phyloP scores from a whole-genome alignment of 805 yeast species.

The Candida coquimbonensis region DNA sequence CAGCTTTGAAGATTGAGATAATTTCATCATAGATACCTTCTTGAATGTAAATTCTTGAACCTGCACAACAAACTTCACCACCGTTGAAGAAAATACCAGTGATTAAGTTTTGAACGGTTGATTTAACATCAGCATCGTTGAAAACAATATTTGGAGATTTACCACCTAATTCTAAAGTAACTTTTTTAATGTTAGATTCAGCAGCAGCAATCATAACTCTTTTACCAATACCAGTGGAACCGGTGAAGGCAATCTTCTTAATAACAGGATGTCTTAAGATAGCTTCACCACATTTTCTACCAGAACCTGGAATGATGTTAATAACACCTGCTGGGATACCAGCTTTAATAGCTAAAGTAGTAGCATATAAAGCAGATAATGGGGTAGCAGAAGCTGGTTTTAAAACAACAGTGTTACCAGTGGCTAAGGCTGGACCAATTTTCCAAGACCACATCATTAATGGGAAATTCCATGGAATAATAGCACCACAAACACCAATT shows the following conservation, averaged over 20 bases:
- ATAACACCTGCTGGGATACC: slow-evolving; percentile 74
- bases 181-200: slow-evolving; percentile 67
- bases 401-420: slow-evolving; percentile 67
- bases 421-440: slow-evolving; percentile 69
- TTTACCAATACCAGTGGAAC: slow-evolving; percentile 73
- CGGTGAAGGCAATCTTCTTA: slow-evolving; percentile 75
- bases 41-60: slow-evolving; percentile 73
- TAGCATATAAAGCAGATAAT: slow-evolving; percentile 59
- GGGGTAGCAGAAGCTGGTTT: slow-evolving; percentile 79
- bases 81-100: slow-evolving; percentile 72
- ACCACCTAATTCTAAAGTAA: slow-evolving; percentile 79
- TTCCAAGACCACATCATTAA: slow-evolving; percentile 76
- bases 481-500: slow-evolving; percentile 76
- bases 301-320: slow-evolving; percentile 69
- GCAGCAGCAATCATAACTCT: slow-evolving; percentile 65
- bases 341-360: slow-evolving; percentile 55
- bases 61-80: slow-evolving; percentile 81
- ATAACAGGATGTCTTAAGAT: slow-evolving; percentile 61
- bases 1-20: slow-evolving; percentile 48
- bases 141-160: slow-evolving; percentile 74
- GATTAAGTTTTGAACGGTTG: slow-evolving; percentile 41
- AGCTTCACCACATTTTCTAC: slow-evolving; percentile 66
- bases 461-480: slow-evolving; percentile 85
- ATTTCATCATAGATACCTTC: slow-evolving; percentile 63
- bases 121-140: slow-evolving; percentile 55